Evolutionary conservation across 2,329 filamentous ascomycete genomes (phyloP).

Genomic region (Orbilia blumenaviensis): DNA sequence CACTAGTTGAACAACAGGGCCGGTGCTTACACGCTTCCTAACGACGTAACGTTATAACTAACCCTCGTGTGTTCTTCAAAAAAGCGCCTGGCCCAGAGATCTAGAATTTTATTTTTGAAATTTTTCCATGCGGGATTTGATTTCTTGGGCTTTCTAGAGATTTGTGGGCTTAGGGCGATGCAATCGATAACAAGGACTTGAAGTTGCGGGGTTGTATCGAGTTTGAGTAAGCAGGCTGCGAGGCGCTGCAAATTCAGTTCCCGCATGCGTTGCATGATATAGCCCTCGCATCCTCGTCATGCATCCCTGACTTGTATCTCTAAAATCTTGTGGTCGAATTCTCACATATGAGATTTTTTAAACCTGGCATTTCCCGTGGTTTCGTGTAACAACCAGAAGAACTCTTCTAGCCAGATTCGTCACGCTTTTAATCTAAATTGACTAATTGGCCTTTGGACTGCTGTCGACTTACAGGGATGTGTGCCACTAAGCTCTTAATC

Average conservation of each 20-base stretch:
- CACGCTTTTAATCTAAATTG: neutral
- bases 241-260: neutral
- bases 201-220: constrained; percentile 5
- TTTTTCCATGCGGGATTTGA: neutral
- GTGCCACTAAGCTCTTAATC: neutral
- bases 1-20: neutral
- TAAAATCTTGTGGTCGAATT: neutral
- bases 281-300: neutral
- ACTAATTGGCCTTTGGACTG: too few species aligned
- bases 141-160: neutral
- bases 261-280: neutral
- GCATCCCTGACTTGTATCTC: too few species aligned
- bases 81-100: neutral
- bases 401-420: too few species aligned
- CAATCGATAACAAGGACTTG: neutral
- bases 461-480: too few species aligned
- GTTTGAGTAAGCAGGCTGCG: neutral
- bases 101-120: neutral
- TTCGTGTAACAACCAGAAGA: neutral
- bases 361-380: neutral
- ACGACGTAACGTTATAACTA: neutral
- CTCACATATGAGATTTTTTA: neutral
- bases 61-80: too few species aligned
- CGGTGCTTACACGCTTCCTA: neutral
- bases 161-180: neutral